Conservation (phyloP, 164 flowering plant genomes). For the Stephania japonica region DNA sequence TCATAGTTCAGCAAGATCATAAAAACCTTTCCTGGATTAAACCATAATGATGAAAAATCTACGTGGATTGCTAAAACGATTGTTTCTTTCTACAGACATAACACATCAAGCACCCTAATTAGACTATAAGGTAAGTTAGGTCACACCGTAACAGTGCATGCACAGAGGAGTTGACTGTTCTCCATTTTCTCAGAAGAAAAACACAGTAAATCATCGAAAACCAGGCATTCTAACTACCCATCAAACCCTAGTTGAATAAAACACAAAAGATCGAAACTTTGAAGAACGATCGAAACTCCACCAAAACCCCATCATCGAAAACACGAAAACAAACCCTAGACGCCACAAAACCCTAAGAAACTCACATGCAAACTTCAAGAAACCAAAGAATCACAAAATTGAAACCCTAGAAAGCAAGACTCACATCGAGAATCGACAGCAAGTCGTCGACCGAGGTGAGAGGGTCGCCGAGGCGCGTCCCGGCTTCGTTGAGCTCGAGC, state of each 20-base stretch:
- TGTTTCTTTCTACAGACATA: too few relatives aligned
- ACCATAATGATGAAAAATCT: not conserved
- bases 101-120: not conserved
- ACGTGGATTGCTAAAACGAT: not conserved
- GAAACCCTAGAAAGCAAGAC: slow-evolving; percentile 2
- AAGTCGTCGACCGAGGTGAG: slow-evolving; percentile 41
- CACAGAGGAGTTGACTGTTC: not conserved
- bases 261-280: too few relatives aligned
- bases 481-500: slow-evolving; percentile 41
- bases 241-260: not conserved
- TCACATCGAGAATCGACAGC: slow-evolving; percentile 47
- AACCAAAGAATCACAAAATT: not conserved
- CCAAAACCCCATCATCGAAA: not conserved
- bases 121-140: too few relatives aligned
- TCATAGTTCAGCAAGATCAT: too few relatives aligned
- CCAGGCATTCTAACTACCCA: not conserved
- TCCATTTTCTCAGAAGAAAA: too few relatives aligned
- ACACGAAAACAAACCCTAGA: not conserved
- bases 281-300: too few relatives aligned
- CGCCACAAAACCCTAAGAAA: not conserved
- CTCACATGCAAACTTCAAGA: not conserved
- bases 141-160: not conserved
- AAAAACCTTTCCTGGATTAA: not conserved
- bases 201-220: not conserved
- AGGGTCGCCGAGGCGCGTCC: slow-evolving; percentile 34